These are phyloP conservation scores for Trichophyton verrucosum DNA, from an alignment of 2,329 filamentous ascomycete species.

Conservation along the genomic window DNA sequence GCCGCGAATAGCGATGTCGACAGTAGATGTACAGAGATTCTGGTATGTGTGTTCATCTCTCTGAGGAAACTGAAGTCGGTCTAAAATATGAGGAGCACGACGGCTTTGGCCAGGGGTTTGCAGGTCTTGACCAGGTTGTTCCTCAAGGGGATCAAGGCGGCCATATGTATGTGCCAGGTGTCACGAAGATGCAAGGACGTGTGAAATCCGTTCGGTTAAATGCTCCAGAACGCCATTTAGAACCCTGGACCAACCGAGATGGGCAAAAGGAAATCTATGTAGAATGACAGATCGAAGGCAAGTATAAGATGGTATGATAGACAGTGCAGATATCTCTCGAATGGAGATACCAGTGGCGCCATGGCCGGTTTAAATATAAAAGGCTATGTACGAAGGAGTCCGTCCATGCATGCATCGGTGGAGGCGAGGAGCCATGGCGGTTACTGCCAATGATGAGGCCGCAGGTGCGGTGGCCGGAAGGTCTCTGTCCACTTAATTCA, in stretches of 20 bases:
- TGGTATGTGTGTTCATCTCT: neutral
- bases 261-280: neutral
- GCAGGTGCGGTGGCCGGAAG: neutral
- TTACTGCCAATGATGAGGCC: neutral
- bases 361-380: neutral
- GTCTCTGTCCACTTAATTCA: neutral
- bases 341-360: neutral
- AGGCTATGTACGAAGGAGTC: neutral
- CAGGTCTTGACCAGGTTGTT: neutral
- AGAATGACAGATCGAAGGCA: neutral
- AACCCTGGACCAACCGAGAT: neutral
- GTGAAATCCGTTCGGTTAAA: neutral
- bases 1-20: neutral
- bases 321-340: neutral
- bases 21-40: neutral
- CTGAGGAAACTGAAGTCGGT: neutral
- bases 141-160: neutral
- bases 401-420: neutral
- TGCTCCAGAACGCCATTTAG: neutral
- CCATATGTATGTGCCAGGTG: neutral
- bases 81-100: neutral
- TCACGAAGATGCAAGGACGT: neutral
- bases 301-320: neutral
- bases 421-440: neutral
- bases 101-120: neutral